Evolutionary conservation across 2,329 filamentous ascomycete genomes (phyloP).

Genomic region (Diplodia corticola): DNA sequence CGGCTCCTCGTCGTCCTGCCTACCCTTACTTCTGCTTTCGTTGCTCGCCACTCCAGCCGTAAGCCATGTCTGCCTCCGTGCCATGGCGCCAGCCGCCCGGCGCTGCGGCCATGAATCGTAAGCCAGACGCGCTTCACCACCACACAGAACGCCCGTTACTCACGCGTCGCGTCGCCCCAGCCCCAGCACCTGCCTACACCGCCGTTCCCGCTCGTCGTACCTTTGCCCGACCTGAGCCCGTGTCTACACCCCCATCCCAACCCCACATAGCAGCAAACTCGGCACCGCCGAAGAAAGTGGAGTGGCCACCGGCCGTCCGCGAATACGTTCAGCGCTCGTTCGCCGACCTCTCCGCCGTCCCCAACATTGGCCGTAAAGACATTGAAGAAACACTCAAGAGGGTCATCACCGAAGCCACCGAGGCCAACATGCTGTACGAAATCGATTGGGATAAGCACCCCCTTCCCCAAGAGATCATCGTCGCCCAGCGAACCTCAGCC

Average conservation of each 20-base stretch:
- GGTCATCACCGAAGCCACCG: constrained; percentile 80
- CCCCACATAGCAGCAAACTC: constrained; percentile 27
- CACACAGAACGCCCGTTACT: neutral
- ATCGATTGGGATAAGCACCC: constrained; percentile 83
- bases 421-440: constrained; percentile 67
- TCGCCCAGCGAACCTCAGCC: constrained; percentile 61
- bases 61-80: constrained; percentile 20
- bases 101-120: constrained; percentile 19
- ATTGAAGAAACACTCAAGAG: constrained; percentile 83
- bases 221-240: constrained; percentile 31
- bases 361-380: constrained; percentile 55
- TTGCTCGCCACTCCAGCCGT: neutral
- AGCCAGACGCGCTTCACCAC: constrained; percentile 4
- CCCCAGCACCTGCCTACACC: constrained; percentile 21
- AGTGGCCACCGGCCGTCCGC: constrained; percentile 81
- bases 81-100: constrained; percentile 21
- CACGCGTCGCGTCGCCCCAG: neutral
- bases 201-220: constrained; percentile 48
- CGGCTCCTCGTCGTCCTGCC: neutral
- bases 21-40: constrained; percentile 15
- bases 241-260: constrained; percentile 28
- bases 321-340: constrained; percentile 90
- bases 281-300: constrained; percentile 58
- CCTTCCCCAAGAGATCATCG: constrained; percentile 81
- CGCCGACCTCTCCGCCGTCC: constrained; percentile 62